Evolutionary conservation across 1,139 yeast species (phyloP), one percentile per base, ranked within the genome.

Genomic region (Torulaspora globosa): DNA sequence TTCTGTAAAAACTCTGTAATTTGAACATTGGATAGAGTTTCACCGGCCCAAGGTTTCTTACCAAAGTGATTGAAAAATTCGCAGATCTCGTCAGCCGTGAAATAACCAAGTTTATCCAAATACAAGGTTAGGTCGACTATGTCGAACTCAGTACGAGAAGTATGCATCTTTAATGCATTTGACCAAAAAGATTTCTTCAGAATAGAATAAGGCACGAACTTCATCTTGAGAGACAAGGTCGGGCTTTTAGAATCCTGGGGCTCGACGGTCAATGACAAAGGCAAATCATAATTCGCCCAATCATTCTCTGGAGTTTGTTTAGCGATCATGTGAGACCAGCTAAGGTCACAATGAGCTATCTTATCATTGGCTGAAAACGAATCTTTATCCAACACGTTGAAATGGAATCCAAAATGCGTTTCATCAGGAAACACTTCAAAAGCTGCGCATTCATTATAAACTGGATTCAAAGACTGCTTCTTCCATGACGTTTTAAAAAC

Each of bases 401-500:
- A 82, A 47, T 78, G 78, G 39, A 92, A 69, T 42, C 83, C 77
- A 59, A 74, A 90, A 48, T 75, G 75, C 27, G 69, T 68, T 62
- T 89, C 97, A 53, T 76, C 78, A 3, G 79, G 74, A 36, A 79
- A 72, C 0, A 92, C 77, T 54, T 90, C 95, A 63, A 92, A 83
- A 2, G 92, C 82, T 34, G 90, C 69, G 55, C 84, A 70, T 65
- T 90, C 96, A 60, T 87, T 82, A 64, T 81, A 92, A 0, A 82
- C 75, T 0, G 98, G 98, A 48, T 83, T 84, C 43, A 88, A 67
- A 1, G 87, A 84, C 61, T 90, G 97, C 24, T 88, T 78, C 56
- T 82, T 78, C 81, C 89, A 84, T 19, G 92, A 83, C 0, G 97
- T 89, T 55, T 95, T 77, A 64, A 80, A 90, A 0, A 94, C 88